These are phyloP conservation scores for Hymenotorrendiella dingleyae DNA, from an alignment of 2,329 filamentous ascomycete species.

Conservation along the genomic window DNA sequence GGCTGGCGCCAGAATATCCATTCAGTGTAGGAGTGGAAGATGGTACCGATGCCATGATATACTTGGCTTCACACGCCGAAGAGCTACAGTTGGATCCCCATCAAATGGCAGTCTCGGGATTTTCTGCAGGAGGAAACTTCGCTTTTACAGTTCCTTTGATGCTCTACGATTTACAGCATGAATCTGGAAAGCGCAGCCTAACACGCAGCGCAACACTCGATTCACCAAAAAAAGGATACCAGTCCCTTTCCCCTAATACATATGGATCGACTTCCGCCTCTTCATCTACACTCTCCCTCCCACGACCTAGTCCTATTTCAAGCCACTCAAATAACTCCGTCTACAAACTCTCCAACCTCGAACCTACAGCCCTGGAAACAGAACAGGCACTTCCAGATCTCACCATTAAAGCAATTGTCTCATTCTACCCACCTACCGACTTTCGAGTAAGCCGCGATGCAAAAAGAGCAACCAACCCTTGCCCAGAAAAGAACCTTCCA, in stretches of 20 bases:
- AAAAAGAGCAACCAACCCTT: conserved; percentile 47
- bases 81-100: conserved; percentile 52
- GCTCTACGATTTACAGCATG: conserved; percentile 37
- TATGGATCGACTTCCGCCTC: not conserved
- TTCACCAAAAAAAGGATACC: not conserved
- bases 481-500: conserved; percentile 53
- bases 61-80: conserved; percentile 49
- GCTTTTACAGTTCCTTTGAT: conserved; percentile 35
- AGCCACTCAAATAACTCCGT: conserved; percentile 14
- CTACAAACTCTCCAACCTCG: conserved; percentile 26
- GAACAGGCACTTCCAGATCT: conserved; percentile 35
- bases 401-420: conserved; percentile 44
- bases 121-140: conserved; percentile 45
- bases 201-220: conserved; percentile 2
- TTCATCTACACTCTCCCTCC: conserved; percentile 13
- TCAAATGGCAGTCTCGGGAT: conserved; percentile 54
- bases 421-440: conserved; percentile 59
- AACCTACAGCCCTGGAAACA: conserved; percentile 28
- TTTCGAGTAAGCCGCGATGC: conserved; percentile 51
- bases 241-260: not conserved
- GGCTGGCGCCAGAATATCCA: conserved; percentile 58
- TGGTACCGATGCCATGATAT: conserved; percentile 57
- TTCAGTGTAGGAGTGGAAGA: conserved; percentile 63
- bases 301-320: conserved; percentile 2
- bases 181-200: conserved; percentile 34